Percentiles rank a stretch among this genome's conserved stretches.
Evolutionary conservation across 768 basidiomycete species (phyloP).

Genomic region (Lactarius tabidus): DNA sequence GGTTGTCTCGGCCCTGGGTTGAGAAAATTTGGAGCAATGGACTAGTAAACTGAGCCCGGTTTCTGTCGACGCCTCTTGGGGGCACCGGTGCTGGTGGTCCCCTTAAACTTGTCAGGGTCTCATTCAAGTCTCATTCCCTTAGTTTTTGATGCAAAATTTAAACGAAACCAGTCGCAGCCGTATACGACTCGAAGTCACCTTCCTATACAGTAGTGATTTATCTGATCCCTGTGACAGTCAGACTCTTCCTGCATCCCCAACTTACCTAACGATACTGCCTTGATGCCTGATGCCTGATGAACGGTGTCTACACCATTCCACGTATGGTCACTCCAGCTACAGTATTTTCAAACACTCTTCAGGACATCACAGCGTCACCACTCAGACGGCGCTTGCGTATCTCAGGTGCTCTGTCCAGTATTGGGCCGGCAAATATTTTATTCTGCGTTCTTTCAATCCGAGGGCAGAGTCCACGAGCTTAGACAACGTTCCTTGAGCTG

Average conservation of each 20-base stretch:
- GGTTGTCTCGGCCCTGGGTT: background rate
- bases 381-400: background rate
- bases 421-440: background rate
- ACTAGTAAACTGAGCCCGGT: background rate
- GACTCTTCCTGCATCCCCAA: background rate
- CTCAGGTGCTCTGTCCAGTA: background rate
- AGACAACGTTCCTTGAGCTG: background rate
- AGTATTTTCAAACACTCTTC: background rate
- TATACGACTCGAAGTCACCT: background rate
- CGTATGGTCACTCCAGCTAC: background rate
- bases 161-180: background rate
- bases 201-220: background rate
- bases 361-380: background rate
- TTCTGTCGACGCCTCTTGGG: background rate
- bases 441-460: background rate
- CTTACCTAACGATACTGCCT: background rate
- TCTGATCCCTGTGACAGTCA: background rate
- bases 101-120: background rate
- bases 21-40: constrained; percentile 1
- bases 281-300: background rate
- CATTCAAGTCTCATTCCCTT: background rate
- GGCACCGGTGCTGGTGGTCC: background rate
- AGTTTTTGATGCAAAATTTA: background rate
- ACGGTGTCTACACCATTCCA: background rate
- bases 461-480: background rate